Evolutionary conservation across 148 eudicot genomes (phyloP).

Genomic region (Heliamphora exappendiculata): DNA sequence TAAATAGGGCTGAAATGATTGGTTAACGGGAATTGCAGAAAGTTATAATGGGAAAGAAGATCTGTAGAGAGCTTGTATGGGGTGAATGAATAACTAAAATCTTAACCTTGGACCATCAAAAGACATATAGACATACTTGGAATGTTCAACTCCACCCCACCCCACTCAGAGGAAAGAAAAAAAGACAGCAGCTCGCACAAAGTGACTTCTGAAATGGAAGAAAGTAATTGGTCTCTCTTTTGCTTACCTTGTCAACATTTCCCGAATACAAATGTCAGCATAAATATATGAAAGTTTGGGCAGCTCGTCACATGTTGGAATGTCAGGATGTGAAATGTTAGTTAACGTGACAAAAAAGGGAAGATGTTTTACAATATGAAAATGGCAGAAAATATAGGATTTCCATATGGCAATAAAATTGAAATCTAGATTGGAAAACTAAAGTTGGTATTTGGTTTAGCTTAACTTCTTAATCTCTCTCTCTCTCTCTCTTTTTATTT

Average conservation of each 20-base stretch:
- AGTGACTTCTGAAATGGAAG: not conserved
- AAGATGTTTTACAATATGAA: not conserved
- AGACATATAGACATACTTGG: not conserved
- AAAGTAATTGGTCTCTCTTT: not conserved
- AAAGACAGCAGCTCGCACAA: not conserved
- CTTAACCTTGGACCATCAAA: not conserved
- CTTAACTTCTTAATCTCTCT: not conserved
- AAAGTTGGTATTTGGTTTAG: not conserved
- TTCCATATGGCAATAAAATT: not conserved
- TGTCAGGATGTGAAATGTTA: no score
- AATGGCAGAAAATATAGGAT: not conserved
- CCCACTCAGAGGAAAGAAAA: no score
- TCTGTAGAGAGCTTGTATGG: not conserved
- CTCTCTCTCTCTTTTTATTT: conserved; percentile 4
- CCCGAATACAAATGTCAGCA: no score
- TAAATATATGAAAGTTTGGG: no score
- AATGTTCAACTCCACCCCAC: not conserved
- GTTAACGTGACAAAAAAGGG: no score
- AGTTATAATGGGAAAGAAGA: not conserved
- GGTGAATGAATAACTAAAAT: not conserved
- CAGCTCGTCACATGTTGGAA: no score
- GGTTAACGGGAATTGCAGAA: not conserved
- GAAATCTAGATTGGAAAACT: not conserved
- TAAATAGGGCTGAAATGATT: not conserved
- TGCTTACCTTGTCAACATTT: not conserved